These are phyloP conservation scores for Arthromyces matolae DNA, from an alignment of 768 basidiomycete species.

Conservation along the genomic window DNA sequence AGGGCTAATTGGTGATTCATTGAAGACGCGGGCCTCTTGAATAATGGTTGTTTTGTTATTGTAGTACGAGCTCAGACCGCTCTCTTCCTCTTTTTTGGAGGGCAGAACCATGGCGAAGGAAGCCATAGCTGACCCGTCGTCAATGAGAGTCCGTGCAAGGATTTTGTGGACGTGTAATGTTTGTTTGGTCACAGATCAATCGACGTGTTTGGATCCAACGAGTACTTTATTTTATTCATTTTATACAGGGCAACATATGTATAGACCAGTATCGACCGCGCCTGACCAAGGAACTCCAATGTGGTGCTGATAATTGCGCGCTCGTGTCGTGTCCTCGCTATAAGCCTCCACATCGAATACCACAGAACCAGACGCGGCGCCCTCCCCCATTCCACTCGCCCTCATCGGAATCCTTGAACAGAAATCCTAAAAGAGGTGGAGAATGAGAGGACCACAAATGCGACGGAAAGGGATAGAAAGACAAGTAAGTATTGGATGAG, in stretches of 20 bases:
- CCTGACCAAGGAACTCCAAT: slow-evolving; percentile 8
- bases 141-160: slow-evolving; percentile 9
- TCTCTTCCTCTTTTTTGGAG: slow-evolving; percentile 97
- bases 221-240: slow-evolving; percentile 7
- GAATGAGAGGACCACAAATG: slow-evolving; percentile 67
- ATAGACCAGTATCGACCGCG: slow-evolving; percentile 10
- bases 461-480: slow-evolving; percentile 13
- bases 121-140: slow-evolving; percentile 35
- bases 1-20: slow-evolving; percentile 97
- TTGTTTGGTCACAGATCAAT: slow-evolving; percentile 29
- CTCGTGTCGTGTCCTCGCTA: too few species aligned
- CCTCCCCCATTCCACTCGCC: slow-evolving; percentile 71
- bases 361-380: slow-evolving; percentile 47
- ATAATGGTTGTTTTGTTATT: slow-evolving; percentile 98
- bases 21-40: slow-evolving; percentile 98
- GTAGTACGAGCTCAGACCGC: slow-evolving; percentile 85
- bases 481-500: slow-evolving; percentile 15
- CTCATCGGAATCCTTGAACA: slow-evolving; percentile 33
- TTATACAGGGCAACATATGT: slow-evolving; percentile 13
- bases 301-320: background rate
- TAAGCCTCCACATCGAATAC: too few species aligned
- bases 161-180: slow-evolving; percentile 38
- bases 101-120: slow-evolving; percentile 68
- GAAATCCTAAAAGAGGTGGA: slow-evolving; percentile 46
- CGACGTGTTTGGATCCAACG: slow-evolving; percentile 23